These are phyloP conservation scores for Ricinus communis DNA, from an alignment of 345 rosid species.

Conservation along the genomic window DNA sequence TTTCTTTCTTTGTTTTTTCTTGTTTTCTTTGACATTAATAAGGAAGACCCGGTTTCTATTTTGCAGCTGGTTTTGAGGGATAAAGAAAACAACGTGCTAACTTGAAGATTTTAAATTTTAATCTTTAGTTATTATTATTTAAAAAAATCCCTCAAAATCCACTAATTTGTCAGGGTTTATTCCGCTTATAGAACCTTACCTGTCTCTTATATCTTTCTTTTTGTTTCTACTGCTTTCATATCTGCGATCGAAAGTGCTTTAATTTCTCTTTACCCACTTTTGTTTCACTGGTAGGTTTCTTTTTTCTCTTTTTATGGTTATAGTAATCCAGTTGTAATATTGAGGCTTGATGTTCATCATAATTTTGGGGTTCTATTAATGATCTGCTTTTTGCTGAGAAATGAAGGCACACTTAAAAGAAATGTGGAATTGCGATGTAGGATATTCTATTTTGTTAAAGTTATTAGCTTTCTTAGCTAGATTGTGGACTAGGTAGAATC, in stretches of 20 bases:
- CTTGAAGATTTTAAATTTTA: not conserved
- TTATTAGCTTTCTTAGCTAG: no score
- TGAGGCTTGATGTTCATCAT: not conserved
- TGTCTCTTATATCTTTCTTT: not conserved
- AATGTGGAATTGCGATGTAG: not conserved
- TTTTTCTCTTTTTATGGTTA: not conserved
- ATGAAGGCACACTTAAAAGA: not conserved
- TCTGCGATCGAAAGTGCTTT: not conserved
- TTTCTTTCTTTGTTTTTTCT: no score
- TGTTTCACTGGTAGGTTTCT: not conserved
- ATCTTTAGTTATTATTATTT: not conserved
- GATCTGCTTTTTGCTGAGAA: not conserved
- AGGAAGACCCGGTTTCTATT: no score
- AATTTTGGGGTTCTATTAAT: not conserved
- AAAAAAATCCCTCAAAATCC: slow-evolving; percentile 18
- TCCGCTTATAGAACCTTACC: not conserved
- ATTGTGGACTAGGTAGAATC: no score
- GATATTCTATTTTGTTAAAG: no score
- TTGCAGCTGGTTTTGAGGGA: slow-evolving; percentile 20
- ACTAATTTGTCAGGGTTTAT: slow-evolving; percentile 10
- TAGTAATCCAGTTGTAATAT: no score
- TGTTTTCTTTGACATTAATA: no score
- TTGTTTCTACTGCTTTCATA: not conserved
- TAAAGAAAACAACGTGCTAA: slow-evolving; percentile 21
- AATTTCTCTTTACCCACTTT: not conserved